These are phyloP conservation scores for Basipetospora chlamydospora DNA, from an alignment of 2,329 filamentous ascomycete species.

Conservation along the genomic window DNA sequence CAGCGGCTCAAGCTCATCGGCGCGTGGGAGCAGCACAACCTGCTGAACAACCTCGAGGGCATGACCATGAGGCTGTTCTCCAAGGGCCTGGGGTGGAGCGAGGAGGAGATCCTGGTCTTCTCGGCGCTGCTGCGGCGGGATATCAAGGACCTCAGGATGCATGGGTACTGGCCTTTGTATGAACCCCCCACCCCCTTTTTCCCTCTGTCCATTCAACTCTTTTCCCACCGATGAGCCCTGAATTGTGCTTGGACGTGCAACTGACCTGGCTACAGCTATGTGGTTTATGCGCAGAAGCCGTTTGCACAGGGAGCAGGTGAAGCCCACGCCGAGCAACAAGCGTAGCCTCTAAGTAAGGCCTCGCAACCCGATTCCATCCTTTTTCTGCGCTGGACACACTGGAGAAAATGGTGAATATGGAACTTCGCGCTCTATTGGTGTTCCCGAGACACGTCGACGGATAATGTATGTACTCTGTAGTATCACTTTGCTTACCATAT, in stretches of 20 bases:
- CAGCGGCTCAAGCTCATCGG: slow-evolving; percentile 30
- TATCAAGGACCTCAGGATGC: slow-evolving; percentile 19
- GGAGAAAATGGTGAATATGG: too few species aligned
- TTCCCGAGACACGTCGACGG: too few species aligned
- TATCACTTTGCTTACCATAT: too few species aligned
- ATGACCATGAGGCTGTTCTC: slow-evolving; percentile 25
- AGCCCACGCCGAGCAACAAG: too few species aligned
- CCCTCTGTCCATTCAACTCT: too few species aligned
- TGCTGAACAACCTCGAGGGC: slow-evolving; percentile 19
- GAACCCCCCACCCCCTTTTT: slow-evolving; percentile 8
- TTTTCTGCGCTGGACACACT: neutral
- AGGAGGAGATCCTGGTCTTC: slow-evolving; percentile 19
- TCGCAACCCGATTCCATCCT: too few species aligned
- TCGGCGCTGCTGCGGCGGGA: slow-evolving; percentile 18
- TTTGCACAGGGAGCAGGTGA: too few species aligned
- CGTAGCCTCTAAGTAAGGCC: too few species aligned
- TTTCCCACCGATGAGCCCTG: neutral
- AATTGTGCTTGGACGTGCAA: neutral
- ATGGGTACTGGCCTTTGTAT: slow-evolving; percentile 26
- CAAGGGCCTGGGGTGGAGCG: slow-evolving; percentile 19
- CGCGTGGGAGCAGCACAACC: slow-evolving; percentile 20
- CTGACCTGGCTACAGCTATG: neutral
- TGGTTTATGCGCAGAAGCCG: slow-evolving; percentile 3
- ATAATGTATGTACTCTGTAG: too few species aligned
- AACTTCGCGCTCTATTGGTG: too few species aligned